phyloP scores from a whole-genome alignment of 768 basidiomycete genomes.

The Pisolithus albus region DNA sequence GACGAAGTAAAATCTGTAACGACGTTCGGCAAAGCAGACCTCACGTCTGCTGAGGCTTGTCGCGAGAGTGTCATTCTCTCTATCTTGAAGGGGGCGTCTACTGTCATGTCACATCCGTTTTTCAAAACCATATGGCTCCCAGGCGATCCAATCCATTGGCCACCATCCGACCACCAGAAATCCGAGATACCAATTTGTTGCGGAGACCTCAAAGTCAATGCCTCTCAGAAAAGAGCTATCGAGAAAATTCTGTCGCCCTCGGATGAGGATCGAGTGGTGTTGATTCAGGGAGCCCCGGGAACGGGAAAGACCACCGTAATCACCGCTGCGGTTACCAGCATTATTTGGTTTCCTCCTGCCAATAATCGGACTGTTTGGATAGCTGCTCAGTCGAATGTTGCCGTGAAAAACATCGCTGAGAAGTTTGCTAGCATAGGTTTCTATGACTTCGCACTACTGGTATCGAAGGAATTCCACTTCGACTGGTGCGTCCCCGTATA shows the following conservation, averaged over 20 bases:
- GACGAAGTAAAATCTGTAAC: constrained; percentile 29
- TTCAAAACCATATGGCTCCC: constrained; percentile 26
- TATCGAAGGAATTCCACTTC: constrained; percentile 40
- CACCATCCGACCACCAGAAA: not conserved
- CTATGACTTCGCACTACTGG: constrained; percentile 33
- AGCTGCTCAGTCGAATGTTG: constrained; percentile 44
- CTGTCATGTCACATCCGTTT: constrained; percentile 18
- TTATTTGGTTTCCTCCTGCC: constrained; percentile 1
- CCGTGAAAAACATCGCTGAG: constrained; percentile 48
- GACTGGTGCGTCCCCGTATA: constrained; percentile 32
- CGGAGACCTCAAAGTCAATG: constrained; percentile 11
- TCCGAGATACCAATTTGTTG: not conserved
- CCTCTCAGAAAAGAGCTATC: constrained; percentile 24
- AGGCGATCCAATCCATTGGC: constrained; percentile 13
- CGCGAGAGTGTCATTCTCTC: constrained; percentile 19
- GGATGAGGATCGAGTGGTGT: constrained; percentile 16
- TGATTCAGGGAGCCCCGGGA: constrained; percentile 34
- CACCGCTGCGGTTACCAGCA: constrained; percentile 28
- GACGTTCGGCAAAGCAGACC: constrained; percentile 47
- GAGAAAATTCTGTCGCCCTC: constrained; percentile 23
- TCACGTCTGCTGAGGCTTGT: constrained; percentile 46
- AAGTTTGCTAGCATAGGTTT: constrained; percentile 32
- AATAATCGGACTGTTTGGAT: constrained; percentile 29
- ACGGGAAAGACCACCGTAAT: constrained; percentile 43
- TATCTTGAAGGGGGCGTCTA: constrained; percentile 11